Evolutionary conservation across 1,284 basidiomycete species (phyloP), one percentile per base, ranked within the genome.

Genomic region (Agaricales sp.): DNA sequence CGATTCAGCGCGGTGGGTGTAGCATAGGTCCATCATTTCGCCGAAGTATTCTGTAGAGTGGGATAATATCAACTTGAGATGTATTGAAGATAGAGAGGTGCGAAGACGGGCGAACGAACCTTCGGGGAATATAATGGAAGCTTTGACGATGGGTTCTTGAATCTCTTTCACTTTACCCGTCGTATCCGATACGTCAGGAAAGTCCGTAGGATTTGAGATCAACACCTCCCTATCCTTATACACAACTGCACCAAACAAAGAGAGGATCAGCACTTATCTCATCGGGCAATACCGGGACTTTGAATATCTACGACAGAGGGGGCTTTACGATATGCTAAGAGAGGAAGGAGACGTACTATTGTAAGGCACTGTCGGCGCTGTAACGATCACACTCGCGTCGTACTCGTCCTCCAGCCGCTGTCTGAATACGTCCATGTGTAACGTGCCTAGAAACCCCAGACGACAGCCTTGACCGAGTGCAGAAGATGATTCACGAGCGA

Each of bases 331-430:
- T 53, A 43, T 41, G 46, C 50, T 16, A 38, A 38, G 24, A 16
- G 43, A 37, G 41, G 6, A 35, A 37, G 18, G 50, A 22, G 19
- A 57, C 74, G 58, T 52, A 90, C 92, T 69, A 70, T 90, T 88
- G 63, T 93, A 93, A 13, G 93, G 92, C 30, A 96, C 93, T 2
- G 92, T 93, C 1, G 93, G 94, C 1, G 92, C 87, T 3, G 93
- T 97, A 52, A 94, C 78, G 56, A 94, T 92, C 47, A 94, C 80
- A 57, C 82, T 87, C 19, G 90, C 87, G 51, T 90, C 82, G 59
- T 97, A 94, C 63, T 99, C 96, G 62, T 99, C 96, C 64, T 98
- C 95, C 3, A 99, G 74, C 12, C 96, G 78, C 63, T 99, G 95
- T 24, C 92, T 80, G 63, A 95, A 94, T 38, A 96, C 92, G 57